These are phyloP conservation scores for Mortierella sp. DNA, from an alignment of 371 early-diverging fungal genomes.

Conservation along the genomic window DNA sequence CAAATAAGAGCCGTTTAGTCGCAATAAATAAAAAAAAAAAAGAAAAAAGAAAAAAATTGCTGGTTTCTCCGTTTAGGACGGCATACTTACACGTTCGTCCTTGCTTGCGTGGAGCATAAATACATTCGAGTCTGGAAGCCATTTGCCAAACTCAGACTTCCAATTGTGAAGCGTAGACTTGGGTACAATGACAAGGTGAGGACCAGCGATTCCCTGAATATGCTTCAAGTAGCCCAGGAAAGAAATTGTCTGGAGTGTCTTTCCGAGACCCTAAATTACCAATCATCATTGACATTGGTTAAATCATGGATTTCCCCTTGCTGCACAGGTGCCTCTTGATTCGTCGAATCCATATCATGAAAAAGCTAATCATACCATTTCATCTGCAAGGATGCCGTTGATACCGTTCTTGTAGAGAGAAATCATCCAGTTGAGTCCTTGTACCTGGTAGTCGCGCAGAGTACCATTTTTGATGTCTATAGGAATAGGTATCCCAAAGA, in stretches of 20 bases:
- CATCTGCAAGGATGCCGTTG: conserved; percentile 98
- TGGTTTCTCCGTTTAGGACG: too few species aligned
- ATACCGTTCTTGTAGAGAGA: conserved; percentile 95
- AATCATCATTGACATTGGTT: neutral
- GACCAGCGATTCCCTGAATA: conserved; percentile 75
- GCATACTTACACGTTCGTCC: conserved; percentile 75
- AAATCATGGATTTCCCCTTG: neutral
- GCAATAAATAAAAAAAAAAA: too few species aligned
- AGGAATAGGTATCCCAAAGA: neutral
- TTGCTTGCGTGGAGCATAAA: conserved; percentile 94
- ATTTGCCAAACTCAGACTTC: conserved; percentile 89
- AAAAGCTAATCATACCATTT: conserved; percentile 76
- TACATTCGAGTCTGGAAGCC: conserved; percentile 90
- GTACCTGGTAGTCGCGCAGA: conserved; percentile 94
- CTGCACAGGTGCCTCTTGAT: neutral
- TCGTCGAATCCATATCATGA: neutral
- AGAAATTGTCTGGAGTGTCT: conserved; percentile 96
- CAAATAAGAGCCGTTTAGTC: too few species aligned
- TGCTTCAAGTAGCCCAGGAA: conserved; percentile 92
- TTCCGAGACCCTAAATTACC: conserved; percentile 89
- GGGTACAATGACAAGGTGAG: conserved; percentile 95
- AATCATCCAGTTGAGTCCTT: conserved; percentile 99
- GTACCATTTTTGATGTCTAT: conserved; percentile 84
- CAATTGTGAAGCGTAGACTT: conserved; percentile 97
- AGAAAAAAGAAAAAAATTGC: neutral